Conservation (phyloP, 179 eudicot genomes). For the Monotropa hypopitys region DNA sequence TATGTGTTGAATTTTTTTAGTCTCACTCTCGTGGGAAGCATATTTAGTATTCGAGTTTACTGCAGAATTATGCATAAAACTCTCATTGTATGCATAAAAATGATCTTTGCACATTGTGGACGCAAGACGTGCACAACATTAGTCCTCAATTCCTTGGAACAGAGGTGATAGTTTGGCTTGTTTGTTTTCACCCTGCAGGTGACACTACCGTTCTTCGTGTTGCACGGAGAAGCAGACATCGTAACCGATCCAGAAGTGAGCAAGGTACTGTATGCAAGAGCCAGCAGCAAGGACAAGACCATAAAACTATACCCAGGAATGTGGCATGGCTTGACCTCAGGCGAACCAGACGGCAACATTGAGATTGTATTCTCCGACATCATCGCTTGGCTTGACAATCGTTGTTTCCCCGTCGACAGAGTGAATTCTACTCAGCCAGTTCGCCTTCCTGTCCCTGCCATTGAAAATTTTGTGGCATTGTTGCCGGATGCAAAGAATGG, state of each 20-base stretch:
- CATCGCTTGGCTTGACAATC: constrained; percentile 64
- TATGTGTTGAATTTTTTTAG: background rate
- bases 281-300: constrained; percentile 82
- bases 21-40: background rate
- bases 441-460: background rate
- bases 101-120: background rate
- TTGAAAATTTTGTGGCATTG: background rate
- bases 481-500: background rate
- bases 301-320: constrained; percentile 78
- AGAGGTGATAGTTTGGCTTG: background rate
- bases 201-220: constrained; percentile 72
- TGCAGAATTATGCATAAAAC: background rate
- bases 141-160: background rate
- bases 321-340: constrained; percentile 94
- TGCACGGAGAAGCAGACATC: constrained; percentile 88
- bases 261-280: constrained; percentile 57
- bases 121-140: background rate
- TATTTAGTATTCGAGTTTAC: background rate
- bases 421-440: background rate
- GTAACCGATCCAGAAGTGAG: constrained; percentile 98
- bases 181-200: constrained; percentile 30
- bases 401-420: background rate
- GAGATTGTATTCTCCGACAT: constrained; percentile 73
- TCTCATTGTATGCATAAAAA: background rate
- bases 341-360: constrained; percentile 68